Evolutionary conservation across 805 yeast species (phyloP).

Genomic region (Komagataella phaffii): DNA sequence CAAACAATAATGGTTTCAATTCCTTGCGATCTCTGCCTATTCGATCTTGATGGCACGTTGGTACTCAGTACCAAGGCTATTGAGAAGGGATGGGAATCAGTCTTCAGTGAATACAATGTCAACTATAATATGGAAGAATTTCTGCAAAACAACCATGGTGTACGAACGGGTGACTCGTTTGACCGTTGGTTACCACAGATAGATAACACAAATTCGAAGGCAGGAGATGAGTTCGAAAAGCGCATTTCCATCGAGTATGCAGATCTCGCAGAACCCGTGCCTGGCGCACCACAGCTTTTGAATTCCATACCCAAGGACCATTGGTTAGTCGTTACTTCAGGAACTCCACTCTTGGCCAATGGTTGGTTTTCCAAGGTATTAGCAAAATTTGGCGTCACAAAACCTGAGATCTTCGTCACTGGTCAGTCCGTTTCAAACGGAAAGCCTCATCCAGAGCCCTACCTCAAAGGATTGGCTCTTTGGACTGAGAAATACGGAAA

Average conservation of each 20-base stretch:
- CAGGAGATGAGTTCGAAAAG: slow-evolving; percentile 38
- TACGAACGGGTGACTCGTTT: slow-evolving; percentile 71
- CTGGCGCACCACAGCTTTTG: slow-evolving; percentile 60
- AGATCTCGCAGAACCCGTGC: slow-evolving; percentile 58
- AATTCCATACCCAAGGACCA: slow-evolving; percentile 39
- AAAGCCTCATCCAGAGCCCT: slow-evolving; percentile 82
- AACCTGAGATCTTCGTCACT: slow-evolving; percentile 69
- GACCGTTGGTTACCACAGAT: slow-evolving; percentile 63
- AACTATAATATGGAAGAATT: slow-evolving; percentile 44
- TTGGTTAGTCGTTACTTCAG: slow-evolving; percentile 87
- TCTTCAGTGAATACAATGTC: slow-evolving; percentile 47
- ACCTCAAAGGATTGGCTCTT: slow-evolving; percentile 40
- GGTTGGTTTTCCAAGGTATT: slow-evolving; percentile 63
- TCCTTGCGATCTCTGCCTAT: slow-evolving; percentile 22
- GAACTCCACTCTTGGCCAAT: slow-evolving; percentile 63
- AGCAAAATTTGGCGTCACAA: slow-evolving; percentile 25
- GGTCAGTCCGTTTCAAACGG: slow-evolving; percentile 72
- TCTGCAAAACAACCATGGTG: slow-evolving; percentile 67
- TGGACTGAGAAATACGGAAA: slow-evolving; percentile 23
- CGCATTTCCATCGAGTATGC: slow-evolving; percentile 63
- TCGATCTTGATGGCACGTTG: slow-evolving; percentile 82
- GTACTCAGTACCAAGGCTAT: slow-evolving; percentile 76
- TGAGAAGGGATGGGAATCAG: slow-evolving; percentile 70
- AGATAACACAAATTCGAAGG: slow-evolving; percentile 51
- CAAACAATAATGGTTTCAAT: slow-evolving; percentile 1